Evolutionary conservation across 208 protist species (phyloP).

Genomic region (Trypanosoma grayi): DNA sequence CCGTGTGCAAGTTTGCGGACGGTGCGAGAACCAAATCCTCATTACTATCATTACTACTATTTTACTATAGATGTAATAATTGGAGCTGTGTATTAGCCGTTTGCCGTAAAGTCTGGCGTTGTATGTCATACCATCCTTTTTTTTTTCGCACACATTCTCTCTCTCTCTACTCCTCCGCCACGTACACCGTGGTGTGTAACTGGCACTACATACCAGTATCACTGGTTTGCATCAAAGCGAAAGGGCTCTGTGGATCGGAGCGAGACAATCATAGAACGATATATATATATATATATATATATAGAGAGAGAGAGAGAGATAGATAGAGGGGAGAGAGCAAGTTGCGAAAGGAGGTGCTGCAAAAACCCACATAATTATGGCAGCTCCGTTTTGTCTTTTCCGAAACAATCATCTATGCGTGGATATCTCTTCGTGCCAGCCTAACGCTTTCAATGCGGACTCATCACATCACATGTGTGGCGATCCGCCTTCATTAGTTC

Average conservation of each 20-base stretch:
- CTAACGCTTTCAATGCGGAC: not conserved
- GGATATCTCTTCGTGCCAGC: not conserved
- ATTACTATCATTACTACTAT: too few relatives aligned
- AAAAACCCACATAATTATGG: too few relatives aligned
- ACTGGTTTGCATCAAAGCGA: not conserved
- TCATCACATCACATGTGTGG: not conserved
- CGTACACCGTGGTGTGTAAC: too few relatives aligned
- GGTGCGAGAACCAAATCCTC: too few relatives aligned
- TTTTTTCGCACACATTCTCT: not conserved
- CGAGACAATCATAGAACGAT: too few relatives aligned
- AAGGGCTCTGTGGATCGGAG: not conserved
- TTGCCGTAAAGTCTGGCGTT: too few relatives aligned
- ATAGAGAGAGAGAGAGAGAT: not conserved
- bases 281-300: not conserved
- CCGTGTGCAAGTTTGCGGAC: too few relatives aligned
- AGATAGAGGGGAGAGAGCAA: not conserved
- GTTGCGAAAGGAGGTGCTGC: not conserved
- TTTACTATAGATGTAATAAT: too few relatives aligned
- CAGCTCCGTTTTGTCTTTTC: conserved; percentile 1
- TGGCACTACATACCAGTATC: not conserved
- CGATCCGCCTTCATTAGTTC: conserved; percentile 5
- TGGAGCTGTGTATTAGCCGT: too few relatives aligned
- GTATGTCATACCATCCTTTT: conserved; percentile 1
- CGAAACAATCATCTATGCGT: not conserved
- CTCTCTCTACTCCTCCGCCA: too few relatives aligned